Percentiles rank a stretch among this genome's conserved stretches.
phyloP scores from a whole-genome alignment of 805 yeast species.

The Sugiyamaella boreocaroliniensis region DNA sequence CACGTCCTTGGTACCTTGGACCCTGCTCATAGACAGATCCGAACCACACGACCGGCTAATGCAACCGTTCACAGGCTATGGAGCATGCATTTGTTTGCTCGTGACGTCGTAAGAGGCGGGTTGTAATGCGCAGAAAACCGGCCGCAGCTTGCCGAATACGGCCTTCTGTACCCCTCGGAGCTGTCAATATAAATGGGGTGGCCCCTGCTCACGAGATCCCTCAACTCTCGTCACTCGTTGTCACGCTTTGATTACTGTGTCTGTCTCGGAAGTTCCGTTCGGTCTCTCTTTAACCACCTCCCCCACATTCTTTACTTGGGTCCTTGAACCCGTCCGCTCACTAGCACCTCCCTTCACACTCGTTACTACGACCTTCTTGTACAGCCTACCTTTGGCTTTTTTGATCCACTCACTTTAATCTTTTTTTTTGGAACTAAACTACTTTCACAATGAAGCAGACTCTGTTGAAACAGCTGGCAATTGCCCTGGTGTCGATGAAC shows the following conservation, averaged over 20 bases:
- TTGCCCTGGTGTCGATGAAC: neutral
- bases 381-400: slow-evolving; percentile 3
- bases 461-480: neutral
- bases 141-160: neutral
- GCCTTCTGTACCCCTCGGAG: neutral
- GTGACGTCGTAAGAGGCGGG: neutral
- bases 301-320: neutral
- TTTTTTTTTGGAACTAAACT: neutral
- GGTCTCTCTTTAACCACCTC: neutral
- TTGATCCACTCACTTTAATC: neutral
- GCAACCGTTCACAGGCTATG: too few relatives aligned
- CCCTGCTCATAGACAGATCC: too few relatives aligned
- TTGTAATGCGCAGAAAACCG: neutral
- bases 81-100: too few relatives aligned
- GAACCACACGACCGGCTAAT: too few relatives aligned
- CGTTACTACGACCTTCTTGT: neutral
- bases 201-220: neutral
- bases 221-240: neutral
- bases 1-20: too few relatives aligned
- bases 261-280: neutral
- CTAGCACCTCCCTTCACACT: neutral
- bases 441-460: slow-evolving; percentile 2
- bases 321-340: neutral
- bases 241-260: neutral
- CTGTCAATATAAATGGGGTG: neutral